A percentile compares a stretch with the other conserved stretches of the same genome.
These are phyloP conservation scores for Sugiyamaella novakii DNA, from an alignment of 1,139 yeast genomes.

Conservation along the genomic window DNA sequence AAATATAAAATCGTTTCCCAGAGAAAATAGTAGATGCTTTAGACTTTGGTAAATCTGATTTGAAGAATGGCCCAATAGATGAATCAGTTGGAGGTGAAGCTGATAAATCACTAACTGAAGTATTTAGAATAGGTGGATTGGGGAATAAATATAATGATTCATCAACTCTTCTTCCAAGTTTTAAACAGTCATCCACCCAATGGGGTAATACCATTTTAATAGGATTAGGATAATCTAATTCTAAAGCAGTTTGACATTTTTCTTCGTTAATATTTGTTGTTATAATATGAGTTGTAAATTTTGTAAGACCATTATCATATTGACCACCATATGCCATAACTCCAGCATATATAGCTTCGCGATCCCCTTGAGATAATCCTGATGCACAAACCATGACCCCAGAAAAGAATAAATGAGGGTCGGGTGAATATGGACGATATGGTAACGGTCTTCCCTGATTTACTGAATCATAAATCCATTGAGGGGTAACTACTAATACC, in stretches of 20 bases:
- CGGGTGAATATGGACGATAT: constrained; percentile 59
- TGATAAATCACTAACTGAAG: not conserved
- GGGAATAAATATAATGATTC: constrained; percentile 56
- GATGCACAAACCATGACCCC: constrained; percentile 64
- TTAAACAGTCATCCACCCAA: constrained; percentile 71
- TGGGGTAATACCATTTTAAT: constrained; percentile 71
- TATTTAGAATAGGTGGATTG: constrained; percentile 26
- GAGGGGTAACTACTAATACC: constrained; percentile 68
- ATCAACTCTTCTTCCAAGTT: constrained; percentile 52
- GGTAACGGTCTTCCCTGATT: constrained; percentile 51
- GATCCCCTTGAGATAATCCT: constrained; percentile 59
- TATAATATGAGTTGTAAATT: constrained; percentile 76
- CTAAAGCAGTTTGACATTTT: constrained; percentile 36
- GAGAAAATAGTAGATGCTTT: constrained; percentile 33
- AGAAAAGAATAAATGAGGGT: constrained; percentile 64
- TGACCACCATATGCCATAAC: constrained; percentile 77
- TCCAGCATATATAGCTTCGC: constrained; percentile 66
- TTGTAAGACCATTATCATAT: constrained; percentile 62
- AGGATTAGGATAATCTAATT: constrained; percentile 38
- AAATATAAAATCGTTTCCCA: constrained; percentile 39
- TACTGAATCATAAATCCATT: constrained; percentile 63
- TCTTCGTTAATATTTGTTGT: constrained; percentile 56
- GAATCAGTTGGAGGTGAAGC: not conserved
- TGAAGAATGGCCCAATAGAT: constrained; percentile 10
- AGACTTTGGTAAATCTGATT: not conserved